Conservation (phyloP, 2,329 filamentous ascomycete genomes). For the Penicillium sp. region DNA sequence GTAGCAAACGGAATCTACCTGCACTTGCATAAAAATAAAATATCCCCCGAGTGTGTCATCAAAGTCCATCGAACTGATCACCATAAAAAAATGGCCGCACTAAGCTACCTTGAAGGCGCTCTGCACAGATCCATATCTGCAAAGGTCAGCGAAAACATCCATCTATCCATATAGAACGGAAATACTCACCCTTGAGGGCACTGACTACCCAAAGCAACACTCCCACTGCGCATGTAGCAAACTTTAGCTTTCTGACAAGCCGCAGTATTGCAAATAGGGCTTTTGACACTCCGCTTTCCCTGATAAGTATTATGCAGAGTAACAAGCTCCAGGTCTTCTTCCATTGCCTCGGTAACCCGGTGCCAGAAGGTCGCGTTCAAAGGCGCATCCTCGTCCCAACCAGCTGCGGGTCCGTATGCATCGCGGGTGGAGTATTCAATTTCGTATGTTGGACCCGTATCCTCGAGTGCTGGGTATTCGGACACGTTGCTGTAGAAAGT, state of each 20-base stretch:
- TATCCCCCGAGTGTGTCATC: too few relatives aligned
- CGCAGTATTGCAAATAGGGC: constrained; percentile 53
- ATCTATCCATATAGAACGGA: background rate
- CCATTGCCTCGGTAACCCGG: constrained; percentile 57
- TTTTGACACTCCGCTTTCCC: constrained; percentile 53
- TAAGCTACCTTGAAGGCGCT: constrained; percentile 31
- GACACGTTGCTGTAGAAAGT: constrained; percentile 56
- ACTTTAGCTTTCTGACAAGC: constrained; percentile 56
- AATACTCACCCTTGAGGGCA: constrained; percentile 52
- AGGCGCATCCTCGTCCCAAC: constrained; percentile 51
- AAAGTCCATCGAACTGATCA: too few relatives aligned
- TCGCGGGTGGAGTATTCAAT: constrained; percentile 55
- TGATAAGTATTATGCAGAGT: constrained; percentile 52
- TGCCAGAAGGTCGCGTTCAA: constrained; percentile 63
- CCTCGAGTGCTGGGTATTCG: constrained; percentile 40
- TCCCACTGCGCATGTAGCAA: constrained; percentile 60
- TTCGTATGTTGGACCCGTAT: constrained; percentile 48
- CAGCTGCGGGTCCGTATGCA: constrained; percentile 46
- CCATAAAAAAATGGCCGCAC: too few relatives aligned
- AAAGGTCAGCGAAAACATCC: constrained; percentile 7
- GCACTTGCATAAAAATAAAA: too few relatives aligned
- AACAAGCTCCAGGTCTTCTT: constrained; percentile 51
- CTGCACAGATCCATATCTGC: constrained; percentile 43
- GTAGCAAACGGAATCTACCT: too few relatives aligned
- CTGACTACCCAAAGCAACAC: constrained; percentile 50